Evolutionary conservation across 1,284 basidiomycete genomes (phyloP).

Genomic region (Fomitopsis betulina): DNA sequence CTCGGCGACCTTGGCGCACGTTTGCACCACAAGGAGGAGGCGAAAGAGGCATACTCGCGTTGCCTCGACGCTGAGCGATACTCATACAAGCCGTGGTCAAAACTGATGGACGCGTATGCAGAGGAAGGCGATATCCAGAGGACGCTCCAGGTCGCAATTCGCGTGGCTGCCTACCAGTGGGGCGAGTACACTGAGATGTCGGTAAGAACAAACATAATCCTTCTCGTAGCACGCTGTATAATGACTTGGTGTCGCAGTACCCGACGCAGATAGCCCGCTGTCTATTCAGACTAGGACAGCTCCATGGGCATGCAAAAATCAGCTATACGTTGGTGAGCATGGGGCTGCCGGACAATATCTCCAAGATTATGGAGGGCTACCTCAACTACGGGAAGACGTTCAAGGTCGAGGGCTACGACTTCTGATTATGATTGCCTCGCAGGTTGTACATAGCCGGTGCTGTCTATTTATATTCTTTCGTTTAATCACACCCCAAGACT

Average conservation of each 20-base stretch:
- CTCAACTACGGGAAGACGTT: slow-evolving; percentile 77
- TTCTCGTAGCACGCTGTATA: neutral
- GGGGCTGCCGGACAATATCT: slow-evolving; percentile 80
- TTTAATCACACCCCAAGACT: neutral
- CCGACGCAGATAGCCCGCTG: slow-evolving; percentile 87
- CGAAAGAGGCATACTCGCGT: slow-evolving; percentile 94
- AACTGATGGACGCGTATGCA: slow-evolving; percentile 91
- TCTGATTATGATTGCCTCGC: slow-evolving; percentile 31
- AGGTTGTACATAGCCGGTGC: slow-evolving; percentile 8
- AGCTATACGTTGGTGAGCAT: slow-evolving; percentile 92
- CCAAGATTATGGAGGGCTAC: slow-evolving; percentile 85
- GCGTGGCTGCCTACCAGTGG: slow-evolving; percentile 90
- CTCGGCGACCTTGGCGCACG: slow-evolving; percentile 91
- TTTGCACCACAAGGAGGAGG: slow-evolving; percentile 95
- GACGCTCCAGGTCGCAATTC: slow-evolving; percentile 86
- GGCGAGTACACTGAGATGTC: slow-evolving; percentile 83
- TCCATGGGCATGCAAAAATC: slow-evolving; percentile 95
- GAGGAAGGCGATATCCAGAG: slow-evolving; percentile 91
- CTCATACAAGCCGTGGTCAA: slow-evolving; percentile 87
- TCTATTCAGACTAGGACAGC: slow-evolving; percentile 89
- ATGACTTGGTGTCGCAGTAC: slow-evolving; percentile 48
- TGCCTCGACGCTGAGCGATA: slow-evolving; percentile 88
- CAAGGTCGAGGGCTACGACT: slow-evolving; percentile 79
- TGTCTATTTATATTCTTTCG: neutral
- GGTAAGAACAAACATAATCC: slow-evolving; percentile 37